These are phyloP conservation scores for Aspergillus aculeatinus DNA, from an alignment of 2,329 filamentous ascomycete genomes.

Conservation along the genomic window DNA sequence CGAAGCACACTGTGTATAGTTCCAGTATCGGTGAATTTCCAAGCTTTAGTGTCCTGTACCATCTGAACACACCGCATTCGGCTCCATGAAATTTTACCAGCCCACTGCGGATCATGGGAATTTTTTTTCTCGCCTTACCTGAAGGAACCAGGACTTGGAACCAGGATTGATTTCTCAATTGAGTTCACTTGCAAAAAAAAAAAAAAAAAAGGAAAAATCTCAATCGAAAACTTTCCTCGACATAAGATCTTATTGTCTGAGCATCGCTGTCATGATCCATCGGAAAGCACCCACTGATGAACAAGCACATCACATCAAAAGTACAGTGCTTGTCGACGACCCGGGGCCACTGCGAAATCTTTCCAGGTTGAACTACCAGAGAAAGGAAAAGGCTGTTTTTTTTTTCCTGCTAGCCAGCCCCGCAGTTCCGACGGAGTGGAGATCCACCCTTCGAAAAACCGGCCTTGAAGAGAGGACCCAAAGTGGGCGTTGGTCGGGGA, in stretches of 20 bases:
- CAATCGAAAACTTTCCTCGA: background rate
- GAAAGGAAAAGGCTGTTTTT: background rate
- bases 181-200: background rate
- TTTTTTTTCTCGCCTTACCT: background rate
- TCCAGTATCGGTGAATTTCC: background rate
- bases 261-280: too few relatives aligned
- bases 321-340: too few relatives aligned
- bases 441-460: constrained; percentile 16
- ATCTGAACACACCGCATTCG: constrained; percentile 20
- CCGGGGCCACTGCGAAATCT: too few relatives aligned
- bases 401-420: constrained; percentile 15
- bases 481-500: background rate
- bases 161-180: background rate
- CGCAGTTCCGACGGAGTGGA: constrained; percentile 15
- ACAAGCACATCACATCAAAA: background rate
- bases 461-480: constrained; percentile 4
- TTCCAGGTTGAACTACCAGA: background rate
- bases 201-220: background rate
- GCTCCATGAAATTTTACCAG: constrained; percentile 17
- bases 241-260: too few relatives aligned
- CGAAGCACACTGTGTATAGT: background rate
- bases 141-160: background rate
- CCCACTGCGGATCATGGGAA: constrained; percentile 25
- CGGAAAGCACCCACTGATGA: too few relatives aligned
- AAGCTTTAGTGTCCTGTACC: constrained; percentile 6